These are phyloP conservation scores for Neurospora discreta DNA, from an alignment of 495 filamentous ascomycete genomes.

Conservation along the genomic window DNA sequence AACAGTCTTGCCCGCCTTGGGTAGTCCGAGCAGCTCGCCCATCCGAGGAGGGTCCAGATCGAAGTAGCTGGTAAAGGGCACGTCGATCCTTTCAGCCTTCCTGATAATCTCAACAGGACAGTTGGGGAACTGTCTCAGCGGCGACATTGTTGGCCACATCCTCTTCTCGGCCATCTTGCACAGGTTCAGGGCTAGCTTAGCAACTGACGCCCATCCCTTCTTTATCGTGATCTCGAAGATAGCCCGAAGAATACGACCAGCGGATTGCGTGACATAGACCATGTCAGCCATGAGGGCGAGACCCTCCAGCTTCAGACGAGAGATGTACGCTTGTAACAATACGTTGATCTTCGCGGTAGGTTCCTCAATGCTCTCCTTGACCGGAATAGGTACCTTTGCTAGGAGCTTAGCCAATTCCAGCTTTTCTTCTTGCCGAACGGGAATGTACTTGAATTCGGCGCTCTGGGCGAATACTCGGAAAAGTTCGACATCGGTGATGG, in stretches of 20 bases:
- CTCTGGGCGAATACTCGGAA: conserved; percentile 97
- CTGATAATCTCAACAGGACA: conserved; percentile 77
- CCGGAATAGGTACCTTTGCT: conserved; percentile 80
- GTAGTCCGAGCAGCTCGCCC: conserved; percentile 86
- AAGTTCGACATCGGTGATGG: conserved; percentile 81
- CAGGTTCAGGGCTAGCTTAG: conserved; percentile 83
- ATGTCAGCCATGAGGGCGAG: conserved; percentile 95
- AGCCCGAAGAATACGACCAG: conserved; percentile 87
- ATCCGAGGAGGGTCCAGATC: conserved; percentile 95
- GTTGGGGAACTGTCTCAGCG: conserved; percentile 76
- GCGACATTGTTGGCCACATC: conserved; percentile 99
- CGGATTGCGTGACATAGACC: conserved; percentile 97
- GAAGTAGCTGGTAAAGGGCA: conserved; percentile 88
- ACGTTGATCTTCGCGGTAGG: conserved; percentile 98
- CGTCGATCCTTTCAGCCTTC: conserved; percentile 89
- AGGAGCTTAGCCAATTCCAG: conserved; percentile 89
- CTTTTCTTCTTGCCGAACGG: conserved; percentile 95
- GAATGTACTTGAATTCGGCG: conserved; percentile 98
- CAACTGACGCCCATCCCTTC: conserved; percentile 91
- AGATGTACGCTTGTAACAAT: conserved; percentile 94
- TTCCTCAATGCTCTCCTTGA: conserved; percentile 96
- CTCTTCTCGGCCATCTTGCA: conserved; percentile 99
- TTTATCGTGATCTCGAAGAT: conserved; percentile 94
- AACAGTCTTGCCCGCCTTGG: conserved; percentile 77
- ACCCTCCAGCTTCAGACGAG: conserved; percentile 84